Evolutionary conservation across 768 basidiomycete species (phyloP), one percentile per base, ranked within the genome.

Genomic region (Tylopilus rubrobrunneus): DNA sequence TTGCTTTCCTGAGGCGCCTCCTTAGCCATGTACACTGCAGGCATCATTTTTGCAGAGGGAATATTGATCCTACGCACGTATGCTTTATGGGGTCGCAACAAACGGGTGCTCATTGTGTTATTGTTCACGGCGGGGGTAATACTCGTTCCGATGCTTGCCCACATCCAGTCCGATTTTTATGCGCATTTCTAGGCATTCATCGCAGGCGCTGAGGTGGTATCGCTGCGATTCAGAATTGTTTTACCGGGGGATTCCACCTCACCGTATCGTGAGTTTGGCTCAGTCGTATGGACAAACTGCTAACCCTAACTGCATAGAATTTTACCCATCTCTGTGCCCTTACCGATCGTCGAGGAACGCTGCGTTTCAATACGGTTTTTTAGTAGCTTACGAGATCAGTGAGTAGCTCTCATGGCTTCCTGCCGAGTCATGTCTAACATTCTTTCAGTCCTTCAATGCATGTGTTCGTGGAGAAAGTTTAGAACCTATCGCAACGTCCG

Each of bases 41-140:
- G 63, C n/a, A 31, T 62, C 21, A 25, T 67, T 14, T 48, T 52
- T 17, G 45, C 60, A 0, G 58, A 59, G 50, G 61, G 44, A 6
- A 54, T 67, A 21, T 56, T 66, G 44, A 67, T 67, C 27, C 45
- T 67, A 2, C 66, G 65, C 29, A 67, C 66, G 23, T 67, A 62
- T n/a, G 63, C 65, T 25, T 42, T 66, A 45, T 66, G 65, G 61
- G 55, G 56, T 51, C 60, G 58, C 25, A 65, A 44, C 31, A 53
- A 31, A 48, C 60, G 31, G 11, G 45, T 62, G 3, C 56, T 66
- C 1, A 3, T 45, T 11, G 44, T 65, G 27, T 55, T 67, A 19
- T 33, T 67, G 21, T 27, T 50, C 37, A 29, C 66, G 44, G 63
- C 56, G 3, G 66, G 5, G 31, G 64, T 58, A 9, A 53, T n/a